Percentiles rank a stretch among this genome's conserved stretches.
Conservation (phyloP, 148 eudicot genomes). For the Heliamphora exappendiculata region DNA sequence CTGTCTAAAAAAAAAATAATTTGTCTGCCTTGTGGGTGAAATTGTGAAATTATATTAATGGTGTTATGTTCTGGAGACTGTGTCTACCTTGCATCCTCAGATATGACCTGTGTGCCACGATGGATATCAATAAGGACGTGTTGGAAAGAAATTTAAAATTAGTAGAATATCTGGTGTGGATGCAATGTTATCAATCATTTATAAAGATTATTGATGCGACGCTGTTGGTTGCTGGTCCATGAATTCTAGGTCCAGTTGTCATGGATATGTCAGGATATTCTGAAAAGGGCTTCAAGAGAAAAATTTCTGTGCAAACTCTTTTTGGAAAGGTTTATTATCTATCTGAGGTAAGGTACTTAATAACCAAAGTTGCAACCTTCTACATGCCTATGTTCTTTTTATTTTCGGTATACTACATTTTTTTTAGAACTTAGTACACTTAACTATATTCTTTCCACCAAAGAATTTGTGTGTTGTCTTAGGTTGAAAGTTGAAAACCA, state of each 20-base stretch:
- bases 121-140: neutral
- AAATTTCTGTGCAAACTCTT: slow-evolving; percentile 90
- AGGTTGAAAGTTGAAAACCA: too few species aligned
- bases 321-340: slow-evolving; percentile 86
- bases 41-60: neutral
- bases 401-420: too few species aligned
- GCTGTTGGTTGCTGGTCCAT: slow-evolving; percentile 15
- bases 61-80: neutral
- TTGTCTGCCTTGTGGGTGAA: neutral
- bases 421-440: too few species aligned
- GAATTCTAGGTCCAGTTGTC: slow-evolving; percentile 82
- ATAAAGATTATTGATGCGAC: neutral
- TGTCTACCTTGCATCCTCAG: neutral
- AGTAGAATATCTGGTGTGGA: neutral
- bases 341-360: slow-evolving; percentile 61
- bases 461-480: too few species aligned
- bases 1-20: too few species aligned
- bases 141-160: neutral
- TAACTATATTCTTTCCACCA: too few species aligned
- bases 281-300: slow-evolving; percentile 85
- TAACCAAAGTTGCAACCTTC: neutral
- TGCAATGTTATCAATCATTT: neutral
- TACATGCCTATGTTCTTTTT: too few species aligned
- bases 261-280: slow-evolving; percentile 98
- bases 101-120: neutral